Evolutionary conservation across 805 yeast genomes (phyloP).

Genomic region (Ogataea philodendri): DNA sequence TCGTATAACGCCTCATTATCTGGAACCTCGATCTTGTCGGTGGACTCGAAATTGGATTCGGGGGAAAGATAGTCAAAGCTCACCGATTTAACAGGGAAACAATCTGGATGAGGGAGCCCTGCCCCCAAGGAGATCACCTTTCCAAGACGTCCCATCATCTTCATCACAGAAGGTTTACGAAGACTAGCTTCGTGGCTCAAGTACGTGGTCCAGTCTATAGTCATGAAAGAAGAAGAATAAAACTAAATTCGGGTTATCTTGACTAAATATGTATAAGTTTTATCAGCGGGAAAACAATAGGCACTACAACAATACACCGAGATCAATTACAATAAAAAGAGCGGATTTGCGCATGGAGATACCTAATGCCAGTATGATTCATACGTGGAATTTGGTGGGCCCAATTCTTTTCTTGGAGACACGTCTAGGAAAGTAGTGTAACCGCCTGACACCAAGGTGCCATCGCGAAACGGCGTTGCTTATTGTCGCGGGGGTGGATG

Average conservation of each 20-base stretch:
- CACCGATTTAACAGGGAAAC: conserved; percentile 45
- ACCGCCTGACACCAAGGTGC: too few species aligned
- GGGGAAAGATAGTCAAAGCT: conserved; percentile 37
- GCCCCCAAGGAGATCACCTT: conserved; percentile 51
- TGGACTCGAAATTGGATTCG: conserved; percentile 40
- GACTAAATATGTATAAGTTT: neutral
- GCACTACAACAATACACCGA: too few species aligned
- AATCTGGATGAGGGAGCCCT: conserved; percentile 54
- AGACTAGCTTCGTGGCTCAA: conserved; percentile 29
- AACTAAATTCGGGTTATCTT: neutral
- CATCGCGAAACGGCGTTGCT: too few species aligned
- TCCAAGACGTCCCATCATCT: conserved; percentile 19
- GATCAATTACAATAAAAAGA: too few species aligned
- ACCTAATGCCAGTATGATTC: too few species aligned
- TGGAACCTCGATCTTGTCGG: conserved; percentile 18
- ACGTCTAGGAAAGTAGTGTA: too few species aligned
- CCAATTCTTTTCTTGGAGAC: too few species aligned
- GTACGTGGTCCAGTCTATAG: conserved; percentile 28
- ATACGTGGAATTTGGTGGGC: too few species aligned
- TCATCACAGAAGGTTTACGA: conserved; percentile 32
- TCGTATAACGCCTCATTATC: conserved; percentile 38
- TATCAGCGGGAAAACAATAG: too few species aligned
- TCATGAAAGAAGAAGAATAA: conserved; percentile 16
- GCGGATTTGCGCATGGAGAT: too few species aligned
- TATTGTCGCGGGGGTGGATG: too few species aligned